Evolutionary conservation across 2,329 filamentous ascomycete species (phyloP).

Genomic region (Phaeosphaeriaceae sp.): DNA sequence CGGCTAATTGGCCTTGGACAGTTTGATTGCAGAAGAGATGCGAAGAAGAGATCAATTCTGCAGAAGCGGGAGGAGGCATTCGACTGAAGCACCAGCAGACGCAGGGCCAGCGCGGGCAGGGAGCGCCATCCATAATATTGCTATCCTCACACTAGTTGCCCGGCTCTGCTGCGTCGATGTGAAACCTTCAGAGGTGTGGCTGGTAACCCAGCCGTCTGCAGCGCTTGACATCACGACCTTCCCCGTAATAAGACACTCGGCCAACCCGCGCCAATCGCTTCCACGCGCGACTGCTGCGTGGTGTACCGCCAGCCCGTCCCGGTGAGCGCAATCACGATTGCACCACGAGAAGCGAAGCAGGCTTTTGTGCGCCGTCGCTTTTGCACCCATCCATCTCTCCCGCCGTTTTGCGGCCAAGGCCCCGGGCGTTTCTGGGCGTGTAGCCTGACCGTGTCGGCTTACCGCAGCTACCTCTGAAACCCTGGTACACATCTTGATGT

Average conservation of each 20-base stretch:
- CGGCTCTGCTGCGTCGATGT: conserved; percentile 3
- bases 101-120: conserved; percentile 4
- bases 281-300: background rate
- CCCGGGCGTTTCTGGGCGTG: conserved; percentile 12
- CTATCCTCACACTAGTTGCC: background rate
- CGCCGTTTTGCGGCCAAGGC: conserved; percentile 22
- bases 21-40: conserved; percentile 2
- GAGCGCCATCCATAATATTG: conserved; percentile 5
- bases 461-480: conserved; percentile 9
- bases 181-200: conserved; percentile 9
- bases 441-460: conserved; percentile 5
- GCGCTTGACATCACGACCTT: conserved; percentile 11
- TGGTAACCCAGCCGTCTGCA: conserved; percentile 8
- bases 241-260: background rate
- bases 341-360: conserved; percentile 11
- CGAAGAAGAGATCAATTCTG: background rate
- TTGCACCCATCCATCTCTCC: conserved; percentile 9
- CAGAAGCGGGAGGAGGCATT: background rate
- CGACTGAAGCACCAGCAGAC: background rate
- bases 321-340: conserved; percentile 1
- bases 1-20: conserved; percentile 3
- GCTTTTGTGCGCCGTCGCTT: conserved; percentile 11
- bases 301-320: background rate
- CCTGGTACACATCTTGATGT: conserved; percentile 10
- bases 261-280: conserved; percentile 1